Conservation (phyloP, 805 yeast genomes). For the Pichia thaimueangensis region DNA sequence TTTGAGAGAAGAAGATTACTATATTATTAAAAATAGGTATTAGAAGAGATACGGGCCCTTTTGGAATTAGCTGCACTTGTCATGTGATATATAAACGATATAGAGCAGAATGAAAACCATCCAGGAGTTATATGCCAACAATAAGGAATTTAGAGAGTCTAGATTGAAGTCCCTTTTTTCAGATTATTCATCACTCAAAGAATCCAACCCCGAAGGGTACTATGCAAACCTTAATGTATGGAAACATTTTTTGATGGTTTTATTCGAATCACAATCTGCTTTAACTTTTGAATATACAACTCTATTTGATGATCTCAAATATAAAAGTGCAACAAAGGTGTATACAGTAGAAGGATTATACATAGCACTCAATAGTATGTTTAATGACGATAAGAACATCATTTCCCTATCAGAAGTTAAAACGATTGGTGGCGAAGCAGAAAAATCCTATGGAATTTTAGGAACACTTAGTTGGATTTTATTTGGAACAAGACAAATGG, state of each 20-base stretch:
- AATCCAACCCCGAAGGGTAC: slow-evolving; percentile 42
- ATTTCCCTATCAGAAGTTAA: not conserved
- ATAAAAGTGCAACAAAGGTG: slow-evolving; percentile 4
- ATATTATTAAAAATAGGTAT: too few relatives aligned
- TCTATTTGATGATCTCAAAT: slow-evolving; percentile 13
- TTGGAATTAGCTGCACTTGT: too few relatives aligned
- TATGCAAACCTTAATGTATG: slow-evolving; percentile 44
- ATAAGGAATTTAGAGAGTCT: slow-evolving; percentile 16
- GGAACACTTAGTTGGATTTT: not conserved
- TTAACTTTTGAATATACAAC: slow-evolving; percentile 19
- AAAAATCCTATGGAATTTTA: not conserved
- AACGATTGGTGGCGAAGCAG: not conserved
- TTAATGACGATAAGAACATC: slow-evolving; percentile 1
- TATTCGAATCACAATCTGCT: slow-evolving; percentile 25
- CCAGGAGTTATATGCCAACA: slow-evolving; percentile 3
- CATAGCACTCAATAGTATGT: slow-evolving; percentile 7
- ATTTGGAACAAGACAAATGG: not conserved
- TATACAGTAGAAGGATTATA: slow-evolving; percentile 3
- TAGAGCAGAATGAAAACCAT: not conserved
- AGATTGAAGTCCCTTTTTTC: slow-evolving; percentile 44
- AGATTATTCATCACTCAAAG: slow-evolving; percentile 38
- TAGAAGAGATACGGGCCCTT: too few relatives aligned
- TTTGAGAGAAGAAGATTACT: too few relatives aligned
- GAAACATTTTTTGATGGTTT: slow-evolving; percentile 30
- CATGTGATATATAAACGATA: too few relatives aligned